Evolutionary conservation across 495 filamentous ascomycete genomes (phyloP).

Genomic region (Talaromyces proteolyticus): DNA sequence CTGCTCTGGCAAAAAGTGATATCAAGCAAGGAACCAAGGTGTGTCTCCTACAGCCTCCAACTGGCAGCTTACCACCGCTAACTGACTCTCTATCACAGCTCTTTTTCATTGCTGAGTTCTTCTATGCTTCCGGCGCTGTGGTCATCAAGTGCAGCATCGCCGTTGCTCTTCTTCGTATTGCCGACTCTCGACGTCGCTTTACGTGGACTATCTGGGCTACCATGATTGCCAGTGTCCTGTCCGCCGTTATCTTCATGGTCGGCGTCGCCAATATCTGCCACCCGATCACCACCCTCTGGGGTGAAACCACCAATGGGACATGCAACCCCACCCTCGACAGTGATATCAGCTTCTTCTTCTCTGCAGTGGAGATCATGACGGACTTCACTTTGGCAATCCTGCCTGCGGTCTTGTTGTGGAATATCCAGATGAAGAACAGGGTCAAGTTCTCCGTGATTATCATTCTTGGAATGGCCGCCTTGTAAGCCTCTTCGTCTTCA

Average conservation of each 20-base stretch:
- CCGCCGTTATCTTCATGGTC: constrained; percentile 2
- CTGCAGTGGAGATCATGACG: constrained; percentile 1
- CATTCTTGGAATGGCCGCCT: constrained; percentile 26
- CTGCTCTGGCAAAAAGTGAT: neutral
- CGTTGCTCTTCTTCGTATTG: constrained; percentile 2
- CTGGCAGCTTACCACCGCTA: neutral
- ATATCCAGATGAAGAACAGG: constrained; percentile 29
- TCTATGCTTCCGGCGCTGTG: neutral
- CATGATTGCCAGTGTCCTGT: neutral
- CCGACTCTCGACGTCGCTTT: neutral
- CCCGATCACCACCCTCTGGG: neutral
- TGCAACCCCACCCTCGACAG: constrained; percentile 1
- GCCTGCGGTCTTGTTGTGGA: constrained; percentile 28
- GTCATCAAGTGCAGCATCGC: constrained; percentile 2
- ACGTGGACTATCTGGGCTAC: neutral
- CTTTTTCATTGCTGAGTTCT: constrained; percentile 4
- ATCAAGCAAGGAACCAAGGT: constrained; percentile 1
- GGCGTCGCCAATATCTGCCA: constrained; percentile 5
- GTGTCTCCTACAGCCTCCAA: neutral
- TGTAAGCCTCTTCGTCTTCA: neutral
- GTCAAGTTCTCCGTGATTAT: constrained; percentile 30
- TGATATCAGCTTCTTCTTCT: constrained; percentile 4
- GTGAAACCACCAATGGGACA: constrained; percentile 1
- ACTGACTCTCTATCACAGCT: neutral
- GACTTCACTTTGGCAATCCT: constrained; percentile 36